phyloP scores from a whole-genome alignment of 31 red algal species.

The Odonthalia washingtoniensis region DNA sequence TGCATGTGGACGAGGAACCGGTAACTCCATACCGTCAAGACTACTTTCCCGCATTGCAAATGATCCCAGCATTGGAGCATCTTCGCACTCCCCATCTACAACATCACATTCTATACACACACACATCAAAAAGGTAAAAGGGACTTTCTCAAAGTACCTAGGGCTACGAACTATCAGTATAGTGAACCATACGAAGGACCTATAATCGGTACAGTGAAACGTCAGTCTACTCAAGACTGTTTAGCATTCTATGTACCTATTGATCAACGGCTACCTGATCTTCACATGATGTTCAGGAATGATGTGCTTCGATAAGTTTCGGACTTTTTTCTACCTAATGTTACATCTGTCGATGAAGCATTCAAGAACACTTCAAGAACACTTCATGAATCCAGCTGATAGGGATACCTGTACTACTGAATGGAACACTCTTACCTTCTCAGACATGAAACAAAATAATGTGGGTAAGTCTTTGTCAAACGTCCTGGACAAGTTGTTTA shows the following conservation, averaged over 20 bases:
- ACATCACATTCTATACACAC: not conserved
- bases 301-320: not conserved
- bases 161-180: not conserved
- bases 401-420: slow-evolving; percentile 29
- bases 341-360: not conserved
- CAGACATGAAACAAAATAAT: slow-evolving; percentile 2
- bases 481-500: slow-evolving; percentile 4
- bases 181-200: slow-evolving; percentile 16
- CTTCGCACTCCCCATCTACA: not conserved
- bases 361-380: not conserved
- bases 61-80: not conserved
- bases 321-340: not conserved
- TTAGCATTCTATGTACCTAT: not conserved
- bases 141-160: not conserved
- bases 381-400: slow-evolving; percentile 8
- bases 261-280: not conserved
- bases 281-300: not conserved
- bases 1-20: not conserved
- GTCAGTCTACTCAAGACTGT: not conserved
- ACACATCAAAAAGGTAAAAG: not conserved
- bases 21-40: not conserved
- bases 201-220: not conserved
- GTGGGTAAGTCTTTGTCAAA: not conserved
- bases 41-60: not conserved
- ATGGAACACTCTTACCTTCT: slow-evolving; percentile 19